phyloP scores from a whole-genome alignment of 2,329 filamentous ascomycete genomes.

The Waltergamsia citrina region DNA sequence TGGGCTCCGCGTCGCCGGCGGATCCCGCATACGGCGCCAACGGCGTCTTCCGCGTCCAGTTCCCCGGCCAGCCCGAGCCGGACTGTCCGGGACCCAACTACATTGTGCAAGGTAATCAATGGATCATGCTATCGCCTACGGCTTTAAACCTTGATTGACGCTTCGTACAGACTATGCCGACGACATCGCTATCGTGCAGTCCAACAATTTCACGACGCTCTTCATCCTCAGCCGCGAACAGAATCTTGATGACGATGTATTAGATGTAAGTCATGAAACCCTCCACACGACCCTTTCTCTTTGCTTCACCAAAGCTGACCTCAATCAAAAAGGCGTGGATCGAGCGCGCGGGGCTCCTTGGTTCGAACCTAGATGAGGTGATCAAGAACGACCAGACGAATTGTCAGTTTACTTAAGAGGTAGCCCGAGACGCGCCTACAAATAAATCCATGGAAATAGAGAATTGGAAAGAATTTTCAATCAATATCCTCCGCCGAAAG shows the following conservation, averaged over 20 bases:
- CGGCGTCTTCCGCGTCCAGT: constrained; percentile 19
- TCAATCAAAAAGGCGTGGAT: constrained; percentile 12
- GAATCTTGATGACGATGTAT: constrained; percentile 12
- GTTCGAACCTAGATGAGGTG: constrained; percentile 13
- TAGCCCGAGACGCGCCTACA: too few species aligned
- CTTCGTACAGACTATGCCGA: constrained; percentile 15
- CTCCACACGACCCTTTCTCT: background rate
- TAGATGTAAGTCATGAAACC: constrained; percentile 14
- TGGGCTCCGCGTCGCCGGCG: constrained; percentile 16
- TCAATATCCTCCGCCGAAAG: too few species aligned
- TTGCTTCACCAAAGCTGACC: background rate
- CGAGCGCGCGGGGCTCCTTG: constrained; percentile 12
- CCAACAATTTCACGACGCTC: constrained; percentile 20
- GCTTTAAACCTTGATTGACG: background rate
- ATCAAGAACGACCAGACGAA: constrained; percentile 16
- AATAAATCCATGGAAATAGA: too few species aligned
- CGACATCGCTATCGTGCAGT: constrained; percentile 20
- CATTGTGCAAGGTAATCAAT: constrained; percentile 16
- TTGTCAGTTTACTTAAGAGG: constrained; percentile 12
- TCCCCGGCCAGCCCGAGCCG: constrained; percentile 16
- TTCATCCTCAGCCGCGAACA: constrained; percentile 21
- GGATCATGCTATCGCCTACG: background rate
- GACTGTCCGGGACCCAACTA: constrained; percentile 21
- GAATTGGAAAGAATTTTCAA: too few species aligned
- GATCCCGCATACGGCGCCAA: constrained; percentile 15